Percentiles rank a stretch among this genome's conserved stretches.
phyloP scores from a whole-genome alignment of 371 early-diverging fungal genomes.

The Mucor indicus region DNA sequence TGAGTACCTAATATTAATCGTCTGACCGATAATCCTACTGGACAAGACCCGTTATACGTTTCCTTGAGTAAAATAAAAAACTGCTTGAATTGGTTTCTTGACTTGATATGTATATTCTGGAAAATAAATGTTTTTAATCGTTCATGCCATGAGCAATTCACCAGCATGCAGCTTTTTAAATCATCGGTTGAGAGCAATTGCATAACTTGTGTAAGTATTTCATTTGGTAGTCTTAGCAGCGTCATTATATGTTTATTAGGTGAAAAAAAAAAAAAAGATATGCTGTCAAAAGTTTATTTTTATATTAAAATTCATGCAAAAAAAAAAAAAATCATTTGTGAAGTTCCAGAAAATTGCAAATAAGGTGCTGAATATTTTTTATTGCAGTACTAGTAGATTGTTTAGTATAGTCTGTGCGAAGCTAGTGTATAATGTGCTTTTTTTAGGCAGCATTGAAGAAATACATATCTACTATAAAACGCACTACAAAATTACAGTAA shows the following conservation, averaged over 20 bases:
- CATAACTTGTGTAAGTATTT: conserved; percentile 2
- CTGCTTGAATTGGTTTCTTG: conserved; percentile 2
- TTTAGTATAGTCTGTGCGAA: too few relatives aligned
- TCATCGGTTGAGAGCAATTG: background rate
- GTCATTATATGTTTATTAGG: background rate
- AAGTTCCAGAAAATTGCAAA: too few relatives aligned
- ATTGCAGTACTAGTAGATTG: too few relatives aligned
- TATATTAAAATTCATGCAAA: too few relatives aligned
- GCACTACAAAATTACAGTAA: too few relatives aligned
- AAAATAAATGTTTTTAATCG: conserved; percentile 5
- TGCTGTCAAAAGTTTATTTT: too few relatives aligned
- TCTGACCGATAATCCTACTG: conserved; percentile 4
- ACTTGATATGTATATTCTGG: background rate
- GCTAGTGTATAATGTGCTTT: too few relatives aligned
- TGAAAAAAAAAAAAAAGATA: background rate
- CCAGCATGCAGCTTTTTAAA: conserved; percentile 6
- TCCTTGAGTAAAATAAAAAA: background rate
- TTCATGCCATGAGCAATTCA: conserved; percentile 5
- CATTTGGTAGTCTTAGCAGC: conserved; percentile 6
- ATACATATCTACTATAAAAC: too few relatives aligned
- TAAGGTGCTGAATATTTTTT: too few relatives aligned
- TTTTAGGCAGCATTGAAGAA: too few relatives aligned
- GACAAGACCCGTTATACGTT: background rate
- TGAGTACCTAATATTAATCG: background rate
- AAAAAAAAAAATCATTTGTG: too few relatives aligned